phyloP scores from a whole-genome alignment of 1,284 basidiomycete genomes.

The Vanrija sp. region DNA sequence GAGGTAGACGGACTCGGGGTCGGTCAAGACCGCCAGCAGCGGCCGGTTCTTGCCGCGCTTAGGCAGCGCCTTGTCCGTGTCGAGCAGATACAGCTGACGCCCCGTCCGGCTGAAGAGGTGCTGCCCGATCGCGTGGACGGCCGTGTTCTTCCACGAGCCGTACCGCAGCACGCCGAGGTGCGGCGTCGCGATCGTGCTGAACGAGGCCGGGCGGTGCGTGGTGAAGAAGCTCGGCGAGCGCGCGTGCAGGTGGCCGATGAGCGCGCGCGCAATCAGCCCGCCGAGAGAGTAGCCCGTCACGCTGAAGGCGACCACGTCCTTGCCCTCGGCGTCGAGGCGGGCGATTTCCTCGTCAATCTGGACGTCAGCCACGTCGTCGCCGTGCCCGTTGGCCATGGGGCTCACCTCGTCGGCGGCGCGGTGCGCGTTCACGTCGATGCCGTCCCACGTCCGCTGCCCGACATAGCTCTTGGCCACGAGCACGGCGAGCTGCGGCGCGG shows the following conservation, averaged over 20 bases:
- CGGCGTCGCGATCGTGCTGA: slow-evolving; percentile 46
- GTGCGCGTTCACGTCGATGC: slow-evolving; percentile 45
- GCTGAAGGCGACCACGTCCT: slow-evolving; percentile 33
- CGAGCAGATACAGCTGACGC: slow-evolving; percentile 70
- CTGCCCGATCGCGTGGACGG: slow-evolving; percentile 63
- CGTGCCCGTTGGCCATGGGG: background rate
- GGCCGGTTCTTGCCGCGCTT: slow-evolving; percentile 67
- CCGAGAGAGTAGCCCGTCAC: slow-evolving; percentile 48
- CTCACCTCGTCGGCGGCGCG: slow-evolving; percentile 37
- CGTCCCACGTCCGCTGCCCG: slow-evolving; percentile 46
- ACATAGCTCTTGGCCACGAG: slow-evolving; percentile 26
- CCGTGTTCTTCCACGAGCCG: slow-evolving; percentile 12
- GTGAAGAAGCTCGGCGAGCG: slow-evolving; percentile 40
- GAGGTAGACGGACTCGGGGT: slow-evolving; percentile 76
- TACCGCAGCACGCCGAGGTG: slow-evolving; percentile 42
- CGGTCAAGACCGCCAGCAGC: slow-evolving; percentile 76
- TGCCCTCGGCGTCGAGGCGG: slow-evolving; percentile 30
- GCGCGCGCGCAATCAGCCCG: slow-evolving; percentile 44
- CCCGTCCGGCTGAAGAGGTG: slow-evolving; percentile 77
- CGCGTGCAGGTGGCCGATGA: slow-evolving; percentile 40
- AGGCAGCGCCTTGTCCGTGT: slow-evolving; percentile 59
- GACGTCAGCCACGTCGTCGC: background rate
- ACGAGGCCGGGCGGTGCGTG: slow-evolving; percentile 34
- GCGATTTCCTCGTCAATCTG: slow-evolving; percentile 40
- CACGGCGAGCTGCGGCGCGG: slow-evolving; percentile 18